Evolutionary conservation across 2,329 filamentous ascomycete species (phyloP).

Genomic region (Spiromastix sp.): DNA sequence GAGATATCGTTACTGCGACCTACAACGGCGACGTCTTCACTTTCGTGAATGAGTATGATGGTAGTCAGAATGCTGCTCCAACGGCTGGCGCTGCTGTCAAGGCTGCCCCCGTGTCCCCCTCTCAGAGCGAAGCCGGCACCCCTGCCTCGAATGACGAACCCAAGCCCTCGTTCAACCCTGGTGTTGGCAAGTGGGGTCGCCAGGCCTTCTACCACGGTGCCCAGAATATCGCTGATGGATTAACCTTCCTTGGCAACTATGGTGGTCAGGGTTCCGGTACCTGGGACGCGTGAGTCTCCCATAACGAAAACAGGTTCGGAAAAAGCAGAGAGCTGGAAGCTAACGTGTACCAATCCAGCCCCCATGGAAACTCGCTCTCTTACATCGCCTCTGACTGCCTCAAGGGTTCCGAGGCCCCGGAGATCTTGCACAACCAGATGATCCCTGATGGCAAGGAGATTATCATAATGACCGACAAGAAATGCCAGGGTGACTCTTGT

Average conservation of each 20-base stretch:
- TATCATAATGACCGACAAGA: slow-evolving; percentile 40
- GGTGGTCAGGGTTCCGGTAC: slow-evolving; percentile 47
- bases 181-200: slow-evolving; percentile 29
- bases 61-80: slow-evolving; percentile 15
- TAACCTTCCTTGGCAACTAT: slow-evolving; percentile 50
- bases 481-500: slow-evolving; percentile 39
- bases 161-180: slow-evolving; percentile 13
- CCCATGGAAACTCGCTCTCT: slow-evolving; percentile 48
- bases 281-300: slow-evolving; percentile 37
- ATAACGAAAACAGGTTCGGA: no score
- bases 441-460: slow-evolving; percentile 42
- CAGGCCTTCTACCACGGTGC: slow-evolving; percentile 40
- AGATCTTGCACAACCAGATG: slow-evolving; percentile 40
- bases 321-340: no score
- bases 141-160: slow-evolving; percentile 8
- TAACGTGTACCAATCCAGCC: slow-evolving; percentile 14
- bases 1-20: slow-evolving; percentile 44
- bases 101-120: background rate
- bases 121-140: slow-evolving; percentile 3
- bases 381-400: slow-evolving; percentile 42
- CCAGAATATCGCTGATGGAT: slow-evolving; percentile 36
- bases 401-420: slow-evolving; percentile 36
- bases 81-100: slow-evolving; percentile 3
- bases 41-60: slow-evolving; percentile 49
- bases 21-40: slow-evolving; percentile 49